Evolutionary conservation across 108 stramenopile species (phyloP), one percentile per base, ranked within the genome.

Genomic region (Cyclotella atomus): DNA sequence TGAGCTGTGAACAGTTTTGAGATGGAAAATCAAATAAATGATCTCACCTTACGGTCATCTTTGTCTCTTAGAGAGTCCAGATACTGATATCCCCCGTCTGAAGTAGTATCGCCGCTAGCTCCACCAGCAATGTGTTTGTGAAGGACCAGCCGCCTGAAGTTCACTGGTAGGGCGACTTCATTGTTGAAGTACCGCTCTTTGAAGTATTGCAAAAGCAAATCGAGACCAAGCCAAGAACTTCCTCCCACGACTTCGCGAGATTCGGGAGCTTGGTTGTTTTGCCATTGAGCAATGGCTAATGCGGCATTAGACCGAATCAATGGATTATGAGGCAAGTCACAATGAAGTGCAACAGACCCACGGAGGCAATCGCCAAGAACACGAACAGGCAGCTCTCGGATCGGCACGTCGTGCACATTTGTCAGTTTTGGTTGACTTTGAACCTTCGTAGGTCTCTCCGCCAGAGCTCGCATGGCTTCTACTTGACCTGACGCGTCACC

Each of bases 201-300:
- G 72, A 92, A 91, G 71, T 95, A 95, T 74, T 92, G 89, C 44
- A 95, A 74, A 27, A 95, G 70, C 1, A 95, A 64, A 55, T 91
- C 84, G 16, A 92, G 64, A 9, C 93, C 93, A 32, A 91, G 60
- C 93, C 93, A 95, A 43, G 85, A 78, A 60, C 85, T 84, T 9
- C 83, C 76, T 20, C 87, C 89, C 1, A 87, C 77, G 19, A 79
- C 71, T 72, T 89, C 81, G 36, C 79, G 83, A 36, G 88, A 82
- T 16, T 67, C 70, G 52, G 91, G 94, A 28, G 89, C 94, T 70
- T 95, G 91, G 43, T 92, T 92, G 66, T 92, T 95, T 75, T 95
- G 94, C 94, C 94, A 95, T 60, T 95, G 94, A 19, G 87, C 94
- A 45, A 95, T 92, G 19, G 89, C 87, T 21, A 92, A 62, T 30